Evolutionary conservation across 192 early-diverging fungal genomes (phyloP).

Genomic region (Backusella tuberculispora): DNA sequence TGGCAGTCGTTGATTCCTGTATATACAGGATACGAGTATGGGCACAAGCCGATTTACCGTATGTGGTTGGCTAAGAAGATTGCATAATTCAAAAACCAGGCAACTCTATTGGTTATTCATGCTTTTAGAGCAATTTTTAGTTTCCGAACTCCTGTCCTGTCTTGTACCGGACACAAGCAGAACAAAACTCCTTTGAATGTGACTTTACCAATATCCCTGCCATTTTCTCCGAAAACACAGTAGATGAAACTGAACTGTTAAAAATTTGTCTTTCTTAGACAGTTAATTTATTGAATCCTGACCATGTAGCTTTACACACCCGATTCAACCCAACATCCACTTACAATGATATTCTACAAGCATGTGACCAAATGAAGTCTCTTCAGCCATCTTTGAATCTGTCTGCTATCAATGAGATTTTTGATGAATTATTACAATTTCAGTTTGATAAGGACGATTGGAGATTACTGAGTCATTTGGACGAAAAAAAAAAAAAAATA

Average conservation of each 20-base stretch:
- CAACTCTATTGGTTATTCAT: no score
- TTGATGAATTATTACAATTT: conserved; percentile 25
- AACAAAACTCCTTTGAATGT: no score
- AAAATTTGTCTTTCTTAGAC: conserved; percentile 23
- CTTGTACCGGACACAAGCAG: no score
- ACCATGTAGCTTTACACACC: conserved; percentile 21
- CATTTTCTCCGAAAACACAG: no score
- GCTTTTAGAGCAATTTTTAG: no score
- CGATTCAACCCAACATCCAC: conserved; percentile 22
- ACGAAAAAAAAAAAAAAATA: conserved; percentile 26
- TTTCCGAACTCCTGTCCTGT: no score
- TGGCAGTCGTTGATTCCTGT: no score
- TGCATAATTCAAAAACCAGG: no score
- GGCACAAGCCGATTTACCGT: no score
- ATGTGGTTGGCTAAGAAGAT: no score
- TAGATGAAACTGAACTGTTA: conserved; percentile 27
- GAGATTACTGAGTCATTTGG: conserved; percentile 22
- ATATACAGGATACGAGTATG: no score
- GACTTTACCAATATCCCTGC: no score
- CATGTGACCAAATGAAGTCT: conserved; percentile 25
- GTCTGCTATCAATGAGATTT: conserved; percentile 22
- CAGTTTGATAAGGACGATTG: conserved; percentile 27
- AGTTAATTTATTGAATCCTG: conserved; percentile 26
- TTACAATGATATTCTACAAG: conserved; percentile 28
- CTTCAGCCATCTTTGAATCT: conserved; percentile 24